Evolutionary conservation across 2,329 filamentous ascomycete species (phyloP), one percentile per base, ranked within the genome.

Genomic region (Aspergillus calidoustus): DNA sequence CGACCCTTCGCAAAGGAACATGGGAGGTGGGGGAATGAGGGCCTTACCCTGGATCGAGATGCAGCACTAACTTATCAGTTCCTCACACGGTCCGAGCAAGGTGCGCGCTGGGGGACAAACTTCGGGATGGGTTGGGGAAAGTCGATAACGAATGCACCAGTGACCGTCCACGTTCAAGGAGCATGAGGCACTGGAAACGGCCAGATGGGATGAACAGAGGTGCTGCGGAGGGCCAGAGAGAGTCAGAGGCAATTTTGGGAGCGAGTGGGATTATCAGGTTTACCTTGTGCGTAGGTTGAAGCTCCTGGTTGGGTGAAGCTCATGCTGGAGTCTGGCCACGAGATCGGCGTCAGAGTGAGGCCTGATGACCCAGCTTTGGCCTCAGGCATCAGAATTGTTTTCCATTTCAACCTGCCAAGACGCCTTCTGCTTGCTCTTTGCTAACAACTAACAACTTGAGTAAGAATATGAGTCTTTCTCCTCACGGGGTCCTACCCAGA

Each of bases 191-290:
- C 28, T 44, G 28, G 55, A 55, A 44, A 22, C 51, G 48, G 64
- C 48, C 57, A 64, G 19, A 19, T 46, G 55, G 52, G 64, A 57
- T 41, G 34, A 13, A 41, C 58, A 57, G 58, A 50, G 59, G 47
- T 34, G 25, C 54, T 58, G 34, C 34, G 47, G 57, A 59, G 57
- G 31, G 22, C n/a, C 19, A 50, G 44, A 34, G 28, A 59, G 31
- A 52, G 46, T 31, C 34, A 46, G 22, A 50, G 64, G 38, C 49
- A 54, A 54, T 34, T 56, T 49, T 55, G 60, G 52, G 59, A 63
- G 50, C 66, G 65, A 65, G 64, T 68, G 61, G 64, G 62, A 66
- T 58, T 49, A 61, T 63, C 66, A 67, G 51, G 64, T 56, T 66
- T 55, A 55, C 52, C 49, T 63, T 68, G 67, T 69, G 67, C 67